Conservation (phyloP, 2,329 filamentous ascomycete genomes). For the Fusarium verrucosum region DNA sequence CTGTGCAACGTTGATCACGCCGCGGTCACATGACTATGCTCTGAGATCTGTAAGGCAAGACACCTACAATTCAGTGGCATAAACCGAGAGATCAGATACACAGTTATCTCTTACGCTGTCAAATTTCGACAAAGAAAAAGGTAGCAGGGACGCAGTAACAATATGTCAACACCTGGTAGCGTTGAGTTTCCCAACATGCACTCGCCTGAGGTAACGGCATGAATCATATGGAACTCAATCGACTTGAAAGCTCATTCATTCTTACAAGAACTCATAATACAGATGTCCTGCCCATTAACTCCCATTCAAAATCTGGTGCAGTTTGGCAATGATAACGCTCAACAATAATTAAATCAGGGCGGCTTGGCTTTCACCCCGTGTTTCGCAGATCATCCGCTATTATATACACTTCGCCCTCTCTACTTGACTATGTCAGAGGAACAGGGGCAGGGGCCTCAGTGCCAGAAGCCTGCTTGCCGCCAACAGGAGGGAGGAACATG, state of each 20-base stretch:
- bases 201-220: not conserved
- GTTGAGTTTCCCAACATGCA: not conserved
- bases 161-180: not conserved
- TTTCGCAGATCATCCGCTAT: not conserved
- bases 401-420: conserved; percentile 3
- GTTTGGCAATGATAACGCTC: conserved; percentile 14
- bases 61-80: not conserved
- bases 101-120: not conserved
- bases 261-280: conserved; percentile 10
- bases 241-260: conserved; percentile 2
- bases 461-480: conserved; percentile 45
- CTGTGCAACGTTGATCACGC: too few species aligned
- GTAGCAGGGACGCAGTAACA: too few species aligned
- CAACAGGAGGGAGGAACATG: conserved; percentile 58
- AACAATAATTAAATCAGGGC: conserved; percentile 7
- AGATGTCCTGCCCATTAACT: not conserved
- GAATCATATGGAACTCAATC: not conserved
- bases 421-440: conserved; percentile 24
- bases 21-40: not conserved
- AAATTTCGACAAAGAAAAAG: not conserved
- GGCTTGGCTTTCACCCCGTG: not conserved
- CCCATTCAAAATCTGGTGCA: not conserved
- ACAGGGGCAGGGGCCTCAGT: conserved; percentile 46
- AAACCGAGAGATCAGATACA: too few species aligned
- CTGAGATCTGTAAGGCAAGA: not conserved